Evolutionary conservation across 1,284 basidiomycete genomes (phyloP), one percentile per base, ranked within the genome.

Genomic region (Laetiporus sulphureus): DNA sequence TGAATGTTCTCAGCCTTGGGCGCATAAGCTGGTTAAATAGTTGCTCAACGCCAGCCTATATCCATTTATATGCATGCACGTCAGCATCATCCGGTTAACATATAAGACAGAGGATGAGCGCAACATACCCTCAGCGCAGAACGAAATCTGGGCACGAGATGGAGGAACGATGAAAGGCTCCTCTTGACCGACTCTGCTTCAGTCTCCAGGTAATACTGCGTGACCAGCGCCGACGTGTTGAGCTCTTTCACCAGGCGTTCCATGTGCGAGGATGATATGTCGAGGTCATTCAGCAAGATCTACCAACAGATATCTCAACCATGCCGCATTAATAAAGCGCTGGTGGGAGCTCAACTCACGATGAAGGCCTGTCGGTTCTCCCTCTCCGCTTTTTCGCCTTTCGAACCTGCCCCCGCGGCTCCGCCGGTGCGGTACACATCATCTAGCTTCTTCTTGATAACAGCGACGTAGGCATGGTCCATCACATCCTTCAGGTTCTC

Each of bases 1-100:
- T 73, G 35, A 99, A 68, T 10, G 79, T 84, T 15, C 93, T 79
- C 24, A 99, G 62, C 44, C 84, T 83, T 0, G 94, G 91, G 19
- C 91, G 76, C 43, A 94, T 75, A 7, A 97, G 72, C 57, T 96
- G 91, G 50, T 91, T 94, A 69, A 98, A 98, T 18, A 98, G 69
- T 55, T 94, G 91, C 52, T 98, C 95, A 31, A 97, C 72, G 25
- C 94, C 91, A 8, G 77, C 72, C 83, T 94, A 59, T 2, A 47
- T n/a, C n/a, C n/a, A n/a, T n/a, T n/a, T n/a, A n/a, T n/a, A n/a
- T n/a, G n/a, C n/a, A n/a, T n/a, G n/a, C n/a, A n/a, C n/a, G n/a
- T n/a, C n/a, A n/a, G n/a, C n/a, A n/a, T n/a, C n/a, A n/a, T n/a
- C n/a, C n/a, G n/a, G n/a, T n/a, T n/a, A n/a, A n/a, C n/a, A n/a